A percentile compares a stretch with the other conserved stretches of the same genome.
Conservation (phyloP, 2,329 filamentous ascomycete species). For the Ploettnerulaceae sp. region DNA sequence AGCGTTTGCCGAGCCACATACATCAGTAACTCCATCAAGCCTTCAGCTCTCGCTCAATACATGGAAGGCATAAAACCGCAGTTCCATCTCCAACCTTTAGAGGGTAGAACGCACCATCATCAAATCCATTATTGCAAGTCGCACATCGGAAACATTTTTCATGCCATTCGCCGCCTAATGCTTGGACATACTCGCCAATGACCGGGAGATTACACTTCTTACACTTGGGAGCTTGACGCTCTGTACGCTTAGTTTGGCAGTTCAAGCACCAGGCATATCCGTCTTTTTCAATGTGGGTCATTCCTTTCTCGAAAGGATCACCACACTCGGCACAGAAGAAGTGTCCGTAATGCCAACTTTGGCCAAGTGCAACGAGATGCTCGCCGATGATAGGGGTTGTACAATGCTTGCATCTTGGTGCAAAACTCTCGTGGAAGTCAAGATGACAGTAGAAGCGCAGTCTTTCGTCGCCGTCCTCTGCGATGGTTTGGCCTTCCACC, state of each 20-base stretch:
- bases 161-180: constrained; percentile 91
- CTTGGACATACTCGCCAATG: constrained; percentile 83
- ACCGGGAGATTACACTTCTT: constrained; percentile 78
- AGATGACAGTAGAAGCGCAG: constrained; percentile 93
- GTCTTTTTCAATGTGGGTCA: constrained; percentile 83
- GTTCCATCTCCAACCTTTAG: constrained; percentile 47
- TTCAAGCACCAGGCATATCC: constrained; percentile 95
- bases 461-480: constrained; percentile 67
- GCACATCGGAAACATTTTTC: constrained; percentile 83
- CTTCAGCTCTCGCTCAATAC: constrained; percentile 57
- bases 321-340: constrained; percentile 99
- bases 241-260: constrained; percentile 89
- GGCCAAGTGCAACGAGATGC: constrained; percentile 85
- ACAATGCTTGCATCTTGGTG: constrained; percentile 91
- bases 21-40: constrained; percentile 28
- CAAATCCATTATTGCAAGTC: constrained; percentile 54
- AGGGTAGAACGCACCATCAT: constrained; percentile 62
- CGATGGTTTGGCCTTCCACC: constrained; percentile 56
- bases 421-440: constrained; percentile 96
- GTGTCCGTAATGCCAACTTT: constrained; percentile 96
- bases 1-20: too few species aligned
- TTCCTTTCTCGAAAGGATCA: constrained; percentile 76
- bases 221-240: constrained; percentile 84
- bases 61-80: constrained; percentile 56
- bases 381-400: constrained; percentile 95